Base-by-base conservation (phyloP, 305 asterid species). In the Fraxinus xanthoxyloides region DNA sequence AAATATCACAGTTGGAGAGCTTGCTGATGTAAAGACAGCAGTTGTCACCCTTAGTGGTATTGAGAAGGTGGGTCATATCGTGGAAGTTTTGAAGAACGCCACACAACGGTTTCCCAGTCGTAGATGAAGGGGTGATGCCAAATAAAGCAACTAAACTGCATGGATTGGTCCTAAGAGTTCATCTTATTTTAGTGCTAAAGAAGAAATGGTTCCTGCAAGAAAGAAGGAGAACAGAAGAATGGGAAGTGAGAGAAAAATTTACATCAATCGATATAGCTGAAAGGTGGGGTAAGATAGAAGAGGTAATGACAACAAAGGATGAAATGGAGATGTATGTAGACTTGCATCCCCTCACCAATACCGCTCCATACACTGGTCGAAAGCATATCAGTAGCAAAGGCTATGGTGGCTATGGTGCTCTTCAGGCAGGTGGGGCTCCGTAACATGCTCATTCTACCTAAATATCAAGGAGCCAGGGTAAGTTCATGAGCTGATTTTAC, bases 311-410 rank as follows among this genome's bases (percentile, higher is more conserved):
- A 81, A 86, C 88, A 5, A 89, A 90, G 75, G 81, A 82, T 21
- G 97, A 95, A 87, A 90, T 95, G 97, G 93, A 95, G 83, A 89
- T 93, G 97, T 95, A 90, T 43, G 91, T 93, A 3, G 98, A 95
- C 79, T 85, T 95, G 82, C 97, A 93, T 79, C 98, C 98, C 21
- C 81, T 95, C 15, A 93, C 97, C 32, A 95, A 95, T 76, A 89
- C 95, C 43, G 93, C 99, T 0, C 99, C 99, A 1, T 88, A 89
- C 34, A 92, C 98, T 0, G 97, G 90, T 92, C 0, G 98, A 95
- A 77, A 95, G 92, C 85, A 82, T 92, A 90, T 95, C 99, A 0
- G 99, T 94, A 1, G 99, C 99, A 0, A 95, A 95, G 88, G 98
- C 97, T 5, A 28, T n/a, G n/a, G n/a, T n/a, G n/a, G n/a, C n/a